Base-by-base conservation (phyloP, 1,284 basidiomycete genomes). In the Crepidotus sp. region DNA sequence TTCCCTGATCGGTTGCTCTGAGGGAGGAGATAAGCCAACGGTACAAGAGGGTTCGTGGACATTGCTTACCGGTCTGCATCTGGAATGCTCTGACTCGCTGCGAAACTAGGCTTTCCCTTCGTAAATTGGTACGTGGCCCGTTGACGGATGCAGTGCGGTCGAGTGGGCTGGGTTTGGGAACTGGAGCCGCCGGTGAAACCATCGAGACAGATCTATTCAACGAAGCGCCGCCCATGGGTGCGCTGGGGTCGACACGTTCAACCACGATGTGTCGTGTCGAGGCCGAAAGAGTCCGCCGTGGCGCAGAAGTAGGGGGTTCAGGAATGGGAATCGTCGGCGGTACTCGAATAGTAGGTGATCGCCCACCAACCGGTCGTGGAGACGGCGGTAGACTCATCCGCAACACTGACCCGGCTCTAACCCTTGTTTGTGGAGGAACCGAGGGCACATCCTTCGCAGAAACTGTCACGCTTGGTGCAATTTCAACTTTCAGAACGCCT, bases 91-190 rank as follows among this genome's bases (percentile, higher is more conserved):
- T 69, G 1, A 71, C 69, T 50, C 71, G 60, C 52, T 75, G 74
- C 6, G 73, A 55, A 18, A 80, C 71, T 39, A 75, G 42, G 49
- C 74, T 77, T 42, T 73, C 69, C 45, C 71, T 57, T 48, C 54
- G 52, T 36, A 33, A 45, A 24, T 19, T 32, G 9, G 36, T 54
- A 9, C 51, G 50, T 14, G 50, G 57, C 18, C 50, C 36, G 33
- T 39, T 46, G 31, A 54, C 48, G 27, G 49, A 43, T 27, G 46
- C 50, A 25, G 55, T 36, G 25, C 57, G 57, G 21, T 50, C 49
- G 22, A 57, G 39, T 19, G 54, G 18, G 6, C 27, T 7, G 2
- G 36, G 15, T 24, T 36, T 36, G 1, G 30, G 18, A 33, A 24
- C 22, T 5, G 41, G 37, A 18, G 42, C 14, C 14, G 35, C 21